Base-by-base conservation (phyloP, 345 rosid species). In the Cochlearia excelsa region DNA sequence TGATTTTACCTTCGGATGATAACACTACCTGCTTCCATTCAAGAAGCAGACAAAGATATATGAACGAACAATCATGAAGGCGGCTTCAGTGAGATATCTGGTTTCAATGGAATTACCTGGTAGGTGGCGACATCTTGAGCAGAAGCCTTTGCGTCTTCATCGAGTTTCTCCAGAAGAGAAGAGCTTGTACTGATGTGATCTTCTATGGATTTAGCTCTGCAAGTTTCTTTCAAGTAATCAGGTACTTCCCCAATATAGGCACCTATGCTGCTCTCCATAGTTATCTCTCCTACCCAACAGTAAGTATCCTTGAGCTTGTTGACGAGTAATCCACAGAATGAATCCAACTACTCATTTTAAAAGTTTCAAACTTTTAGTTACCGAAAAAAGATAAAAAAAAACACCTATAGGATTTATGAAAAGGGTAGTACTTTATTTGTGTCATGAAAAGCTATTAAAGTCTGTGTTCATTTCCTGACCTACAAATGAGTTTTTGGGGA, bases 211-310 rank as follows among this genome's bases (percentile, higher is more conserved):
- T 75, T 72, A 59, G 64, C 72, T 73, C 56, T 65, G 48, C 54
- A 29, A 16, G 52, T 63, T 44, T 61, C 66, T 67, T 76, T 80
- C 74, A 87, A 71, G 77, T 78, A 84, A 38, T 65, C 71, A 57
- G 95, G 89, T 51, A 82, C 53, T 62, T 84, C 78, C 26, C 95
- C 91, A 47, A 80, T 83, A 82, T 81, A 84, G 41, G 85, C 76
- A 53, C 85, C 87, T 66, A 73, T 42, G 61, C 70, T 67, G 30
- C 49, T 50, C 45, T 78, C 91, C 16, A 50, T 37, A 48, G 49
- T 51, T 49, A 81, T 67, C 69, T 84, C 83, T 49, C 77, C 87
- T 31, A 62, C 72, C 95, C 91, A 87, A 51, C 68, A 66, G 67
- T 69, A 74, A 2, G 84, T 79, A 60, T 80, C 85, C 83, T 78